phyloP scores from a whole-genome alignment of 164 flowering plant species.

The Stephania japonica region DNA sequence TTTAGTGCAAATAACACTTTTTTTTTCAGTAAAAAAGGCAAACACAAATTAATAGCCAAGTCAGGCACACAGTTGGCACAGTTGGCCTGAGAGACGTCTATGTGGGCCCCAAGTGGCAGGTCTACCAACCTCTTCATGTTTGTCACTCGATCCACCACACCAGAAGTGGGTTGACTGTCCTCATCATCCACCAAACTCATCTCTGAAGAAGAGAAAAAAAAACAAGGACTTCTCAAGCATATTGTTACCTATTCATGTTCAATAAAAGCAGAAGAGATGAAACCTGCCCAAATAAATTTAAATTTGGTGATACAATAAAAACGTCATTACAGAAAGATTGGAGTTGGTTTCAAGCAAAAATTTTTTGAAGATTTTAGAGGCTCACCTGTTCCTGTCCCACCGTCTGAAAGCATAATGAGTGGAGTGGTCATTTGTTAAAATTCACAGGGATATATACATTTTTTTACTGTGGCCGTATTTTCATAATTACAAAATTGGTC shows the following conservation, averaged over 20 bases:
- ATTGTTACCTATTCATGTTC: background rate
- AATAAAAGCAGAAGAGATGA: background rate
- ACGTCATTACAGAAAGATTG: background rate
- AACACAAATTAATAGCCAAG: background rate
- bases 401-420: background rate
- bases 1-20: too few species aligned
- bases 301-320: background rate
- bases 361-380: background rate
- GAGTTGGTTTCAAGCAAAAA: conserved; percentile 1
- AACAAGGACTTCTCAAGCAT: background rate
- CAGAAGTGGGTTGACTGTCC: conserved; percentile 6
- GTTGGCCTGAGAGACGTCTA: background rate
- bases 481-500: background rate
- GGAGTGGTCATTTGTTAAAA: background rate
- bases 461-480: background rate
- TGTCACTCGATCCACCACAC: conserved; percentile 4
- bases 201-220: background rate
- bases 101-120: conserved; percentile 4
- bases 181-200: conserved; percentile 2
- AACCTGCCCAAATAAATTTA: background rate
- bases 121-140: conserved; percentile 3
- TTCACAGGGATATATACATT: background rate
- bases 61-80: background rate
- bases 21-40: background rate
- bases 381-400: background rate